phyloP scores from a whole-genome alignment of 768 basidiomycete genomes.

The Mycena polygramma region DNA sequence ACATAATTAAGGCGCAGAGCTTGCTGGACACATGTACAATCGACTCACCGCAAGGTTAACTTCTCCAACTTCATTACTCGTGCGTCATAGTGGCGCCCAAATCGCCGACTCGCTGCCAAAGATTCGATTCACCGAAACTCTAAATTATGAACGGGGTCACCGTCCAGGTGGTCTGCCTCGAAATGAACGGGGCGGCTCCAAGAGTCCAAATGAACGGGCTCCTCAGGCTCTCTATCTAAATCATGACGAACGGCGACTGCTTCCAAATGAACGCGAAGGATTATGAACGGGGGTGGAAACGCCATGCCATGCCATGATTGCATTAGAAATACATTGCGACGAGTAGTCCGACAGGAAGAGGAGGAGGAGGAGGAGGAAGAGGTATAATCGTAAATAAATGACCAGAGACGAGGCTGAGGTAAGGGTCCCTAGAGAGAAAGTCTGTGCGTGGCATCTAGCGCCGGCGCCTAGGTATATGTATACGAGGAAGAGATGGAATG shows the following conservation, averaged over 20 bases:
- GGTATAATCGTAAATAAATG: slow-evolving; percentile 22
- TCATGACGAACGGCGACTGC: no score
- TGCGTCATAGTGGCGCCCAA: slow-evolving; percentile 6
- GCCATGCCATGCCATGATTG: slow-evolving; percentile 18
- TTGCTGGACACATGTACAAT: background rate
- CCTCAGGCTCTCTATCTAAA: no score
- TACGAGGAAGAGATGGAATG: background rate
- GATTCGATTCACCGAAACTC: slow-evolving; percentile 5
- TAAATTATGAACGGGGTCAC: no score
- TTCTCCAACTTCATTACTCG: no score
- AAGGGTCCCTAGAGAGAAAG: slow-evolving; percentile 2
- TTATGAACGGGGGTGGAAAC: slow-evolving; percentile 1
- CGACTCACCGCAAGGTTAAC: no score
- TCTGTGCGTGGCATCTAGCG: slow-evolving; percentile 22
- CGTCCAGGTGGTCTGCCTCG: no score
- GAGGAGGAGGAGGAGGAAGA: background rate
- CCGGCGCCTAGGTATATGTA: background rate
- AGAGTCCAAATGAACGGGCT: no score
- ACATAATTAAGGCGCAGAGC: background rate
- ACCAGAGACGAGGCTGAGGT: no score
- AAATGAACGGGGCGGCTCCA: no score
- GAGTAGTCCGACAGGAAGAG: background rate
- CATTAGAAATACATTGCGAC: slow-evolving; percentile 32
- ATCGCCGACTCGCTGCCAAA: no score
- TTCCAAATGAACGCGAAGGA: background rate